Evolutionary conservation across 352 stramenopile genomes (phyloP).

Genomic region (Globisporangium acanthophoron): DNA sequence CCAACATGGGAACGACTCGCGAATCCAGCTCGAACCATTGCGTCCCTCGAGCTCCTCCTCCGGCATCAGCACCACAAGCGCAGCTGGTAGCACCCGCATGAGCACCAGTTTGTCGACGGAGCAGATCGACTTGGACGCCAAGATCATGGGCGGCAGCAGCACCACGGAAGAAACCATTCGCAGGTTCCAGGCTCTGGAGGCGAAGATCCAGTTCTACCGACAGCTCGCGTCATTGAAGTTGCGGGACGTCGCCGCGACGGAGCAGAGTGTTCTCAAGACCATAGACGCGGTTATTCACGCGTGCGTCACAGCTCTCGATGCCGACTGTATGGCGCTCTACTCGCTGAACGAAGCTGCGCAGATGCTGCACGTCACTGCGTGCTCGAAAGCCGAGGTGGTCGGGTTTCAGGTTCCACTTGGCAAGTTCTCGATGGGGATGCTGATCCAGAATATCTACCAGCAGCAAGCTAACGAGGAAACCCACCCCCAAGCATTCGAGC

Average conservation of each 20-base stretch:
- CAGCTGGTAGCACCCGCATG: conserved; percentile 8
- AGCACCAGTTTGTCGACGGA: conserved; percentile 36
- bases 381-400: conserved; percentile 31
- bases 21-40: conserved; percentile 60
- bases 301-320: conserved; percentile 28
- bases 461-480: conserved; percentile 1
- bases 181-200: conserved; percentile 29
- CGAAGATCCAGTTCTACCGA: conserved; percentile 56
- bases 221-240: conserved; percentile 45
- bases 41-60: conserved; percentile 26
- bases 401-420: conserved; percentile 47
- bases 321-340: conserved; percentile 52
- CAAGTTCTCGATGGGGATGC: conserved; percentile 40
- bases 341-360: conserved; percentile 30
- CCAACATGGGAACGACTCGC: conserved; percentile 37
- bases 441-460: conserved; percentile 25
- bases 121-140: conserved; percentile 36
- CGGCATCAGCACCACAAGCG: conserved; percentile 3
- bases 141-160: conserved; percentile 25
- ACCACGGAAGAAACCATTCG: conserved; percentile 31
- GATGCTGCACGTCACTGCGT: conserved; percentile 43
- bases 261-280: conserved; percentile 37
- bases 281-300: conserved; percentile 40
- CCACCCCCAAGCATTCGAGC: conserved; percentile 16
- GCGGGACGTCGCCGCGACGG: conserved; percentile 30